A percentile compares a stretch with the other conserved stretches of the same genome.
These are phyloP conservation scores for Cynara cardunculus DNA, from an alignment of 129 eudicot genomes.

Conservation along the genomic window DNA sequence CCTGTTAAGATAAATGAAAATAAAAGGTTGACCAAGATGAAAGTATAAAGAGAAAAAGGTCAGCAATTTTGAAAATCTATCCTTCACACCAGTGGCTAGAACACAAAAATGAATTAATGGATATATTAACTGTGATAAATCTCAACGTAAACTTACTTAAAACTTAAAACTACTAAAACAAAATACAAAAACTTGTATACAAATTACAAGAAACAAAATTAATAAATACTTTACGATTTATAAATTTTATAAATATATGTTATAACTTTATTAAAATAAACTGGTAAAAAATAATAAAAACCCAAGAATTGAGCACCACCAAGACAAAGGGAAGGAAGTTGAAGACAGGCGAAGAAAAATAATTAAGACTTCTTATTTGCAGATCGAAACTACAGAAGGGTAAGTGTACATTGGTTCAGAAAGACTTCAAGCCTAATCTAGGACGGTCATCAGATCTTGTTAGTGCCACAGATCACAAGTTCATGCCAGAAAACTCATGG, in stretches of 20 bases:
- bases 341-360: too few relatives aligned
- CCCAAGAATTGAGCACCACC: too few relatives aligned
- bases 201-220: neutral
- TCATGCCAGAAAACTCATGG: neutral
- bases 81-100: neutral
- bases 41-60: neutral
- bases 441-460: neutral
- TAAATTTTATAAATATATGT: neutral
- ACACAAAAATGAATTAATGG: neutral
- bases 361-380: neutral
- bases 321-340: too few relatives aligned
- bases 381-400: neutral
- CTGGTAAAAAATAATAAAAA: too few relatives aligned
- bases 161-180: too few relatives aligned
- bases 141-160: too few relatives aligned
- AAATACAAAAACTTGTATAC: too few relatives aligned
- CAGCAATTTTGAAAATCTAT: neutral
- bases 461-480: neutral
- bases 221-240: too few relatives aligned
- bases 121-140: neutral
- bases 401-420: neutral
- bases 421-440: neutral
- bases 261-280: too few relatives aligned
- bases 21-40: neutral
- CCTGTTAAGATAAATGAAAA: slow-evolving; percentile 16